Evolutionary conservation across 306 rosid species (phyloP).

Genomic region (Cicer chorassanicum): DNA sequence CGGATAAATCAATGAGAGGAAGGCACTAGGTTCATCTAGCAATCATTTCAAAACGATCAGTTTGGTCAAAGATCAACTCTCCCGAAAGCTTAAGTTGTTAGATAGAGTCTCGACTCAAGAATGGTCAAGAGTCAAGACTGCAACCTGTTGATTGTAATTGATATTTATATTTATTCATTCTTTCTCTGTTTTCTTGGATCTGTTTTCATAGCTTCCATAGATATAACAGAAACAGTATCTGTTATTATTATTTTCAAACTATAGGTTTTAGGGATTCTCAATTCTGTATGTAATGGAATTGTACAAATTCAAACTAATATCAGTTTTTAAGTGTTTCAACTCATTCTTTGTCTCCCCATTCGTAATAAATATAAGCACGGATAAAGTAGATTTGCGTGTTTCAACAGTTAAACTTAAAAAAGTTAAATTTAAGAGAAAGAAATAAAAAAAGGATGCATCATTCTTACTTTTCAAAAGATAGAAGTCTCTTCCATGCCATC

Average conservation of each 20-base stretch:
- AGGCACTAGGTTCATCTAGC: constrained; percentile 35
- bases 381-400: background rate
- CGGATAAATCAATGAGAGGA: constrained; percentile 29
- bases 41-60: constrained; percentile 11
- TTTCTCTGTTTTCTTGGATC: background rate
- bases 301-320: background rate
- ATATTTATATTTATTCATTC: background rate
- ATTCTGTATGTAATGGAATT: background rate
- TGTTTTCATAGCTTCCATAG: background rate
- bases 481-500: constrained; percentile 82
- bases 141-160: background rate
- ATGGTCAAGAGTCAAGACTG: background rate
- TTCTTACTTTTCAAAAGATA: constrained; percentile 92
- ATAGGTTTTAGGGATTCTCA: background rate
- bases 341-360: constrained; percentile 15
- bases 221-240: too few relatives aligned
- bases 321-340: background rate
- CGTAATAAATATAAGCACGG: constrained; percentile 1
- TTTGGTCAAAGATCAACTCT: background rate
- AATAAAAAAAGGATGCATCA: background rate
- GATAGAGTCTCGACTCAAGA: background rate
- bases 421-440: constrained; percentile 11
- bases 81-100: constrained; percentile 25
- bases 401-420: constrained; percentile 12
- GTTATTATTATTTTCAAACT: background rate